Base-by-base conservation (phyloP, 495 filamentous ascomycete genomes). In the Aspergillus nidulans region DNA sequence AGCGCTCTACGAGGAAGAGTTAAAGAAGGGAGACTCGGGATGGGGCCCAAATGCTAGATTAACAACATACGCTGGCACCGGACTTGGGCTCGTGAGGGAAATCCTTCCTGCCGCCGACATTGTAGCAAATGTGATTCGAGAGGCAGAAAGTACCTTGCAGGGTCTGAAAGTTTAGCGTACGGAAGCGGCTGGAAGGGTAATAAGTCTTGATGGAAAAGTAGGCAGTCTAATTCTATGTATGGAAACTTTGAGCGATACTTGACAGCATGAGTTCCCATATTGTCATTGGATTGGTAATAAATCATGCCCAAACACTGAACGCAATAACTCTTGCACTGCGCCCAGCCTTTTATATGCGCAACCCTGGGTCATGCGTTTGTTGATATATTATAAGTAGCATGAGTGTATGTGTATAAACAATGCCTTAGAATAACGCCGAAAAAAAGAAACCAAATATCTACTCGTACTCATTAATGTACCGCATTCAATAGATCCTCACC, bases 21-120 rank as follows among this genome's bases (percentile, higher is more conserved):
- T 59, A 52, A 65, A 67, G 30, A 77, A 74, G 24, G 83, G 77
- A 3, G 77, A 84, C 65, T 63, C 51, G 3, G 80, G 78, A 40
- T 84, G 82, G 79, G 82, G 80, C 0, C 69, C 70, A 5, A 40
- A 64, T 52, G 83, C 81, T 9, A 66, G 87, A 66, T 63, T 87
- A 65, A 85, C 86, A 4, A 83, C 84, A 24, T 91, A 88, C 74
- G 86, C 85, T 44, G 71, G 74, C 12, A 70, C 69, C 6, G 74
- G 66, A 4, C 69, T 76, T 34, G 73, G 71, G 12, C 59, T 77
- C 25, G 59, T 77, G 6, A 67, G 63, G 23, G 28, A 62, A 41
- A 56, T 61, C 25, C 38, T 61, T 32, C 54, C 58, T 24, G 73
- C 69, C 23, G 58, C 56, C 38, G 62, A 63, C 3, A 74, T 76